Conservation (phyloP, 768 basidiomycete genomes). For the Suillus americanus region DNA sequence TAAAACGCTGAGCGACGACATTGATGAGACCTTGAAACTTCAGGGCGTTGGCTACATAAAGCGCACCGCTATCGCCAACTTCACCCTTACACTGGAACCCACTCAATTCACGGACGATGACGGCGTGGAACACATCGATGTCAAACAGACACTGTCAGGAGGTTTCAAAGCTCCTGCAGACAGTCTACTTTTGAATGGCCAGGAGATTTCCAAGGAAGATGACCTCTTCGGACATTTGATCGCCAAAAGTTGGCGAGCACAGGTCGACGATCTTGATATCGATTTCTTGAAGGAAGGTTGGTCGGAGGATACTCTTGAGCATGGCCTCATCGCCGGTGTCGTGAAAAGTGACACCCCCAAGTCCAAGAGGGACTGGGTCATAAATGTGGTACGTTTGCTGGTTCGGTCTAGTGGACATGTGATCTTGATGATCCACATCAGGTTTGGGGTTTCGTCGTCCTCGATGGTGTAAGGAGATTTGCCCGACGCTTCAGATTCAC, state of each 20-base stretch:
- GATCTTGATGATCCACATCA: slow-evolving; percentile 9
- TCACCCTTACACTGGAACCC: slow-evolving; percentile 53
- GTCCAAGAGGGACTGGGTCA: slow-evolving; percentile 56
- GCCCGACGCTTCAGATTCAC: slow-evolving; percentile 57
- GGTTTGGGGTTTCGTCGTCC: slow-evolving; percentile 58
- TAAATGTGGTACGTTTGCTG: slow-evolving; percentile 46
- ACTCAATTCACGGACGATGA: slow-evolving; percentile 60
- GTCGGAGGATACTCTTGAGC: slow-evolving; percentile 28
- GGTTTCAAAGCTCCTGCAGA: slow-evolving; percentile 57
- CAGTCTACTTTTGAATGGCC: slow-evolving; percentile 51
- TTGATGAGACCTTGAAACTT: slow-evolving; percentile 56
- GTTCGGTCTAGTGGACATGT: neutral
- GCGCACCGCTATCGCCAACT: slow-evolving; percentile 53
- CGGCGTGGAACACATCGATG: slow-evolving; percentile 59
- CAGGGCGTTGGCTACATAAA: slow-evolving; percentile 71
- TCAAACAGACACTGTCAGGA: slow-evolving; percentile 60
- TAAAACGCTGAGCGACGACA: slow-evolving; percentile 55
- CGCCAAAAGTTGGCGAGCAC: slow-evolving; percentile 47
- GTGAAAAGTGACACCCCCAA: slow-evolving; percentile 59
- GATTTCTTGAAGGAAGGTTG: slow-evolving; percentile 34
- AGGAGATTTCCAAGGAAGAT: slow-evolving; percentile 46
- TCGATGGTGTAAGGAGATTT: slow-evolving; percentile 54
- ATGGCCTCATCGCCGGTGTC: slow-evolving; percentile 29
- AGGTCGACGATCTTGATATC: slow-evolving; percentile 42
- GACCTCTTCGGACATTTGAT: slow-evolving; percentile 55